phyloP scores from a whole-genome alignment of 345 rosid species.

The Punica granatum region DNA sequence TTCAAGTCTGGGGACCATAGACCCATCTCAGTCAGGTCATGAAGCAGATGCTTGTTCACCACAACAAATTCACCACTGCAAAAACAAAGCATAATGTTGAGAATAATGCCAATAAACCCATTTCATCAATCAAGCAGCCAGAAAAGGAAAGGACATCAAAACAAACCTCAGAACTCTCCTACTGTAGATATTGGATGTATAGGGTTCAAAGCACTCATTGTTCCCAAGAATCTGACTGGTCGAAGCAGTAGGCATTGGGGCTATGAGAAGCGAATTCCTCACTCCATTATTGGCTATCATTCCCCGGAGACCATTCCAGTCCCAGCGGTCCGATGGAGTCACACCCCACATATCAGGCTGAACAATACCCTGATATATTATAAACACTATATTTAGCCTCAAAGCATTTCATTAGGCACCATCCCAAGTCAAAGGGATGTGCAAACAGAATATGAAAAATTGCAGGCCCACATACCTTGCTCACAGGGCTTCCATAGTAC shows the following conservation, averaged over 20 bases:
- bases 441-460: background rate
- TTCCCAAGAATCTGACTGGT: constrained; percentile 97
- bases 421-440: too few species aligned
- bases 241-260: constrained; percentile 98
- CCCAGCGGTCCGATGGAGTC: constrained; percentile 62
- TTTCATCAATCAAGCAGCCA: background rate
- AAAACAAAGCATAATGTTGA: constrained; percentile 4
- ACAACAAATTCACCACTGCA: constrained; percentile 87
- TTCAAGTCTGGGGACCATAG: constrained; percentile 77
- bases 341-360: constrained; percentile 98
- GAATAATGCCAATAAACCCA: background rate
- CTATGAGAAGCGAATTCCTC: constrained; percentile 81
- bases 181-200: constrained; percentile 83
- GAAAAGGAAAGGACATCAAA: background rate
- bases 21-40: constrained; percentile 86
- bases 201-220: constrained; percentile 93
- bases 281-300: constrained; percentile 68
- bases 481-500: constrained; percentile 76
- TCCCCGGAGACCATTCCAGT: constrained; percentile 60
- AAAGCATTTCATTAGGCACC: background rate
- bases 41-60: constrained; percentile 95
- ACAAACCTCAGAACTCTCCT: constrained; percentile 84
- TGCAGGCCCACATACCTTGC: constrained; percentile 79
- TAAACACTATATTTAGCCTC: background rate
- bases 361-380: constrained; percentile 18